Evolutionary conservation across 768 basidiomycete species (phyloP), one percentile per base, ranked within the genome.

Genomic region (Hypholoma sublateritium): DNA sequence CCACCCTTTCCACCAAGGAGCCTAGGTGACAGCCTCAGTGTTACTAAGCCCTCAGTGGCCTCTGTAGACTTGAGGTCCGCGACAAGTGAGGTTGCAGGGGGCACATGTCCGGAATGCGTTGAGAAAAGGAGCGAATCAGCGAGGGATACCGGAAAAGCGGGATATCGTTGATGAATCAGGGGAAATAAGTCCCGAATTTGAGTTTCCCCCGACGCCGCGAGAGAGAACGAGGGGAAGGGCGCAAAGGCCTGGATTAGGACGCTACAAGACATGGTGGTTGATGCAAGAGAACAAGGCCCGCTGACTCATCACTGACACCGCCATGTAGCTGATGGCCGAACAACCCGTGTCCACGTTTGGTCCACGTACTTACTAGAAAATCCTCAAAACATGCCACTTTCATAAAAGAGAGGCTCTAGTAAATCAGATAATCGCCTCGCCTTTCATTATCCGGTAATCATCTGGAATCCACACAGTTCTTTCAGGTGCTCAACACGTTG

Each of bases 1-100:
- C 96, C 97, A 70, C 97, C 96, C 74, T 98, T 99, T 17, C 97
- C 97, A 48, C 96, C 96, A 2, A 80, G 78, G 6, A 98, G 68
- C 22, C 87, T 78, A 0, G 93, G 88, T 1, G 81, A 75, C n/a
- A 96, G 77, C 0, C 92, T 81, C 1, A 98, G 76, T 2, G 81
- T 78, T n/a, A 93, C 75, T 24, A 90, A 71, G 12, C 62, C 65
- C 14, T 59, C 54, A 0, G 63, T 61, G 13, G 65, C 62, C 2
- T 55, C 35, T 1, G 45, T 57, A 56, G 56, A 60, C 59, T 58
- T 45, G 53, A 73, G 64, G 24, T 67, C 65, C 46, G 68, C 65
- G 53, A 78, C 17, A 17, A 65, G 60, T 11, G 65, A 59, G 9
- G 66, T 56, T 1, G 66, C 57, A 37, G 64, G 55, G 5, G 73